Base-by-base conservation (phyloP, 2,329 filamentous ascomycete genomes). In the Botrytis fabae region DNA sequence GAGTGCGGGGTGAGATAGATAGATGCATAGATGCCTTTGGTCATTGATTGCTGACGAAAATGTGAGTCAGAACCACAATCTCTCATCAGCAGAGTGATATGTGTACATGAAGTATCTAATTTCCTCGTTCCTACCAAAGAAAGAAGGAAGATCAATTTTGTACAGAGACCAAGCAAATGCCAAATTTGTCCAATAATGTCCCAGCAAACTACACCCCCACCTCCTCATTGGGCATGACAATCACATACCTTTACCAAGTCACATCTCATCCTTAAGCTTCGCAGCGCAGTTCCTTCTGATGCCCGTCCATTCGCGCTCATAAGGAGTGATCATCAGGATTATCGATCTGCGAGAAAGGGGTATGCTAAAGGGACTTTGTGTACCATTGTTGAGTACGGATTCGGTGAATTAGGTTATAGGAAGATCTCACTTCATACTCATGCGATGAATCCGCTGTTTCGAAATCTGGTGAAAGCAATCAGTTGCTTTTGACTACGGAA, bases 401-500 rank as follows among this genome's bases (percentile, higher is more conserved):
- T 79, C 20, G 28, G 70, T 20, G 73, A 72, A 18, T 61, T 80
- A 18, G 75, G 73, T 1, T 75, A 74, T 35, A 69, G 32, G 0
- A 57, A 76, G 38, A 75, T 76, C 18, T 72, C 66, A 28, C 71
- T 78, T n/a, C 78, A 78, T 64, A 80, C 79, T 22, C 71, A 68
- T 35, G 9, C 28, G 2, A 35, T 14, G 8, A 75, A 76, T 72
- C 2, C 40, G 9, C 74, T 73, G 3, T 76, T 61, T 61, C 28
- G 71, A 4, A 62, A 18, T 14, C 32, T 74, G 69, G 75, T 77
- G 75, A 54, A 28, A 32, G 59, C 32, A 1, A 62, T 72, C 70
- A 64, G 12, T n/a, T 54, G 25, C 12, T 54, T 7, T 12, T n/a
- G 25, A n/a, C 25, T 54, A 14, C 25, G 12, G 25, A 54, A n/a